Percentiles rank a stretch among this genome's conserved stretches.
These are phyloP conservation scores for Trichocladium uniseriatum DNA, from an alignment of 495 filamentous ascomycete genomes.

Conservation along the genomic window DNA sequence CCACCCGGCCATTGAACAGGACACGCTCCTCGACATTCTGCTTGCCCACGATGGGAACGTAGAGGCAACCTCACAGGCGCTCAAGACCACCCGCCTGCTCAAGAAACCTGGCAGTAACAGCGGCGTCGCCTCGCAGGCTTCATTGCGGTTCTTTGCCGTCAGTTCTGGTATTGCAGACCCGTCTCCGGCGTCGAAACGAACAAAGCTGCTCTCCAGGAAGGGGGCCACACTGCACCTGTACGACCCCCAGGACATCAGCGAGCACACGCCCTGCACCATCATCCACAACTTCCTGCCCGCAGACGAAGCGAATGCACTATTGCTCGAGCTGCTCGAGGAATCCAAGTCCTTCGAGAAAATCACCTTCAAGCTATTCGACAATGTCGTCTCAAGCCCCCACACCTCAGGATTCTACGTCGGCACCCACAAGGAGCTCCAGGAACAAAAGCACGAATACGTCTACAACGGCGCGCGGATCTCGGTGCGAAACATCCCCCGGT, in stretches of 20 bases:
- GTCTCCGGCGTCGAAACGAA: slow-evolving; percentile 28
- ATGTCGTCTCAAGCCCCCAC: slow-evolving; percentile 72
- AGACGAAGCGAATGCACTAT: slow-evolving; percentile 59
- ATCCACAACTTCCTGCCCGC: slow-evolving; percentile 81
- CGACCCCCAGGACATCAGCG: slow-evolving; percentile 64
- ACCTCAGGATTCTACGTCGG: slow-evolving; percentile 74
- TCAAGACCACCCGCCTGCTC: slow-evolving; percentile 27
- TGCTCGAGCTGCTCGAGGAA: slow-evolving; percentile 69
- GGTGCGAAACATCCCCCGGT: no score
- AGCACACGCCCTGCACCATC: slow-evolving; percentile 78
- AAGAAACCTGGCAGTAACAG: slow-evolving; percentile 25
- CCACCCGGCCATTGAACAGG: slow-evolving; percentile 51
- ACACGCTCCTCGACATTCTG: slow-evolving; percentile 65
- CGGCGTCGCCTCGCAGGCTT: slow-evolving; percentile 46
- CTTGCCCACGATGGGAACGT: slow-evolving; percentile 72
- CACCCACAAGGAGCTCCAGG: slow-evolving; percentile 47
- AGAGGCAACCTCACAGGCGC: slow-evolving; percentile 45
- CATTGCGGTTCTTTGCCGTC: slow-evolving; percentile 43
- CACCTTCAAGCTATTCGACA: slow-evolving; percentile 79
- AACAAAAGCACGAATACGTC: slow-evolving; percentile 67
- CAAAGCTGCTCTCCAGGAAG: slow-evolving; percentile 54
- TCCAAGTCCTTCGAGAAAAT: slow-evolving; percentile 61
- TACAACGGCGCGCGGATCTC: slow-evolving; percentile 69
- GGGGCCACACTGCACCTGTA: slow-evolving; percentile 77
- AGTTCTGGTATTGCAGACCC: slow-evolving; percentile 20